Base-by-base conservation (phyloP, 2,329 filamentous ascomycete species). In the Fusarium sp. region DNA sequence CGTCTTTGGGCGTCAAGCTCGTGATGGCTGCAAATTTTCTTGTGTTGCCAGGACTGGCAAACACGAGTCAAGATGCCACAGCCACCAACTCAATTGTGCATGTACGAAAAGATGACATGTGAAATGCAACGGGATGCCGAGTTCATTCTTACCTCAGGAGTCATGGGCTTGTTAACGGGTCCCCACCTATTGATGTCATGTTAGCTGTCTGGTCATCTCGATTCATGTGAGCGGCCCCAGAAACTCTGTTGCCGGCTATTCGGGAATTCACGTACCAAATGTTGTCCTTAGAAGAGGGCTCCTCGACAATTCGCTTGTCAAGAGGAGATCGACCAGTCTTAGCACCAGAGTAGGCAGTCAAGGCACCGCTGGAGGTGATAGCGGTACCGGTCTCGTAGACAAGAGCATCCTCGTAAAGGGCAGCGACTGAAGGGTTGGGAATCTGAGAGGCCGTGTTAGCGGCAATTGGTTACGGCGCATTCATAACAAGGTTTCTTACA, bases 161-260 rank as follows among this genome's bases (percentile, higher is more conserved):
- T 90, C 96, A 99, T 99, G 78, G 95, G 92, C 89, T 98, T 98
- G 88, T 99, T 99, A 73, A 99, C 96, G 56, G 96, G 95, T 76
- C 96, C 96, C 96, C 96, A 98, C 83, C 83, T 85, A 61, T 52
- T 63, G 54, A 67, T 48, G 42, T 56, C 58, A 30, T 65, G 75
- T 79, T 74, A 80, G 74, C 67, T 54, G 48, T 64, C 59, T 61
- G 58, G 34, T 73, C 58, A 68, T 58, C 44, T 53, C 51, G 48
- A 69, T 51, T 58, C 53, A 46, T 62, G 46, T 26, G 48, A 23
- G 20, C 53, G 47, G 49, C 61, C 51, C 23, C 38, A 56, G 55
- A 42, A 69, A 56, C 52, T 58, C 51, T 56, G 59, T 49, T 68
- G 62, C 55, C 48, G 52, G 57, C 43, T 55, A 34, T 42, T 34